These are phyloP conservation scores for Vicia sativa DNA, from an alignment of 306 rosid species.

Conservation along the genomic window DNA sequence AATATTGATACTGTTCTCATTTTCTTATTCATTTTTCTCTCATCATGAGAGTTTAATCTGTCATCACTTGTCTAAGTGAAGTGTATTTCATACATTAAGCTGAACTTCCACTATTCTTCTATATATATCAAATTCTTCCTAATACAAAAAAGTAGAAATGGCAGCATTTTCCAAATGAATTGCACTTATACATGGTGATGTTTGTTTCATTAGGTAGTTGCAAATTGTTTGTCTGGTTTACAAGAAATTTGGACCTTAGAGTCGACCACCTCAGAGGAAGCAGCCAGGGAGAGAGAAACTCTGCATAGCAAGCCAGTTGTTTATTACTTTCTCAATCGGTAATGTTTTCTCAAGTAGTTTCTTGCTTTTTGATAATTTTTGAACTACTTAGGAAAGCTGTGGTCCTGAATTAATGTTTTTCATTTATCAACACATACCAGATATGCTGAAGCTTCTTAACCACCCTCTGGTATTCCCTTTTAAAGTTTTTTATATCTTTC, in stretches of 20 bases:
- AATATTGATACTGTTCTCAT: constrained; percentile 6
- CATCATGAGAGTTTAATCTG: neutral
- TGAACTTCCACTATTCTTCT: neutral
- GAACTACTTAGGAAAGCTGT: constrained; percentile 20
- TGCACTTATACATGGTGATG: constrained; percentile 20
- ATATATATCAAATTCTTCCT: constrained; percentile 13
- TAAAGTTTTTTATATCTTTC: constrained; percentile 7
- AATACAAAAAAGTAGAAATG: neutral
- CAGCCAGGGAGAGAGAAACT: constrained; percentile 86
- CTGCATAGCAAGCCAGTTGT: constrained; percentile 88
- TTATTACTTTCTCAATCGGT: constrained; percentile 87
- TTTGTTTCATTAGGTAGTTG: constrained; percentile 70
- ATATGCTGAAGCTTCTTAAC: constrained; percentile 25
- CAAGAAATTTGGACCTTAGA: constrained; percentile 98
- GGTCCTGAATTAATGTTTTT: constrained; percentile 9
- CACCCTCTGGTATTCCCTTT: neutral
- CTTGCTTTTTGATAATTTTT: constrained; percentile 17
- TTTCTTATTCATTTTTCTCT: constrained; percentile 4
- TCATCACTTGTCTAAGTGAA: neutral
- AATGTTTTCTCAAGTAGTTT: constrained; percentile 24
- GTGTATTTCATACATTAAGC: neutral
- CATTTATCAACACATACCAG: neutral
- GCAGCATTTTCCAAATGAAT: constrained; percentile 24
- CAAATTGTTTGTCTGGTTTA: constrained; percentile 90
- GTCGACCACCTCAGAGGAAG: constrained; percentile 86